Conservation (phyloP, 495 filamentous ascomycete species). For the Penicillium egyptiacum region DNA sequence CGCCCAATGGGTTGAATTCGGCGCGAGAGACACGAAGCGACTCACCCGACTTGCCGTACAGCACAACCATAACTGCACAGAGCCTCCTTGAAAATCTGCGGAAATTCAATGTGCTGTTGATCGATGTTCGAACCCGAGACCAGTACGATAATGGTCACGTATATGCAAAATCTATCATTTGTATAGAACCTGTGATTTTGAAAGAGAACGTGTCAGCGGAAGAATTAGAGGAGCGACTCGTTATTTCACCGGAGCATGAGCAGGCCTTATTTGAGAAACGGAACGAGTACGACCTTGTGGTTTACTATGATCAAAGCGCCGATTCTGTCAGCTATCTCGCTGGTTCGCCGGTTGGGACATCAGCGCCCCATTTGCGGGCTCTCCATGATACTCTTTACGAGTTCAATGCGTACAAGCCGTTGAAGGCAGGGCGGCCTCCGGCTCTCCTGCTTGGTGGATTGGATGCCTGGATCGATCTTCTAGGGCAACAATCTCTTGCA, state of each 20-base stretch:
- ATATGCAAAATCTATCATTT: slow-evolving; percentile 74
- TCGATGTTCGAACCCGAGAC: slow-evolving; percentile 82
- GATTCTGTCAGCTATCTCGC: slow-evolving; percentile 52
- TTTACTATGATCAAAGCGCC: slow-evolving; percentile 82
- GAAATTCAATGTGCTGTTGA: slow-evolving; percentile 66
- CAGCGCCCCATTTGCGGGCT: slow-evolving; percentile 61
- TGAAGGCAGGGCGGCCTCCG: slow-evolving; percentile 62
- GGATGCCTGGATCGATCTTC: slow-evolving; percentile 76
- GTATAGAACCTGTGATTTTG: slow-evolving; percentile 81
- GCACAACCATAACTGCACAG: slow-evolving; percentile 62
- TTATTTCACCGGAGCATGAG: slow-evolving; percentile 75
- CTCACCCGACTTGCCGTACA: slow-evolving; percentile 56
- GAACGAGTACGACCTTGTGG: slow-evolving; percentile 78
- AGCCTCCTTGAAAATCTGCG: slow-evolving; percentile 65
- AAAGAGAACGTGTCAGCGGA: slow-evolving; percentile 80
- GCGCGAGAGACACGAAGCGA: slow-evolving; percentile 36
- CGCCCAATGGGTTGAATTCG: slow-evolving; percentile 43
- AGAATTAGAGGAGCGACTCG: slow-evolving; percentile 76
- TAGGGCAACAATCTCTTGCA: slow-evolving; percentile 68
- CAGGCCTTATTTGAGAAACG: slow-evolving; percentile 71
- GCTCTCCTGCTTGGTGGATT: slow-evolving; percentile 80
- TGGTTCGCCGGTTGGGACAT: slow-evolving; percentile 47
- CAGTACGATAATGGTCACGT: slow-evolving; percentile 89
- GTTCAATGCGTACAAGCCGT: slow-evolving; percentile 74
- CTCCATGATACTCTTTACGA: slow-evolving; percentile 78